Evolutionary conservation across 164 flowering plant species (phyloP).

Genomic region (Platanus orientalis): DNA sequence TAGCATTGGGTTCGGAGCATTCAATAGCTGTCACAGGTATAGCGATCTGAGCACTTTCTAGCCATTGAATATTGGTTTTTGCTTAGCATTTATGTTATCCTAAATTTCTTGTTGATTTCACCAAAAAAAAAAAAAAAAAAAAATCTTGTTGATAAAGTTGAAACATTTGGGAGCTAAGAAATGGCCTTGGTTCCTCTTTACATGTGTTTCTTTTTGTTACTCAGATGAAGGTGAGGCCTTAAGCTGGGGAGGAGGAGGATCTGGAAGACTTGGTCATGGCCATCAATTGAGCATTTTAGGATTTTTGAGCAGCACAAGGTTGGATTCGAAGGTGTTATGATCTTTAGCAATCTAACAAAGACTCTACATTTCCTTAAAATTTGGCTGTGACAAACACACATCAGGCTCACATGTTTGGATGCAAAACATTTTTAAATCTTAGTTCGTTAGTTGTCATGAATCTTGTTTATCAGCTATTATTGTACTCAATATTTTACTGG

Average conservation of each 20-base stretch:
- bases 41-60: constrained; percentile 1
- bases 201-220: neutral
- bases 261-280: constrained; percentile 95
- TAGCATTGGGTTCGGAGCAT: constrained; percentile 85
- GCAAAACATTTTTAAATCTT: too few species aligned
- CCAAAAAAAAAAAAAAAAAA: too few species aligned
- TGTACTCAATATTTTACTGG: too few species aligned
- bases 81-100: neutral
- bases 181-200: neutral
- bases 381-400: too few species aligned
- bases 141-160: neutral
- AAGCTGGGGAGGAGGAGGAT: constrained; percentile 92
- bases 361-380: neutral
- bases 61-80: neutral
- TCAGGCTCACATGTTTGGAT: too few species aligned
- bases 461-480: too few species aligned
- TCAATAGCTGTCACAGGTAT: constrained; percentile 85
- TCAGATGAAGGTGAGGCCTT: constrained; percentile 71
- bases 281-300: constrained; percentile 61
- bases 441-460: too few species aligned
- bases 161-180: neutral
- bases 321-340: constrained; percentile 1
- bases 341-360: neutral
- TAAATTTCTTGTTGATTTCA: neutral
- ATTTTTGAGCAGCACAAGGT: constrained; percentile 67